Conservation (phyloP, 2,329 filamentous ascomycete genomes). For the Cladophialophora immunda region DNA sequence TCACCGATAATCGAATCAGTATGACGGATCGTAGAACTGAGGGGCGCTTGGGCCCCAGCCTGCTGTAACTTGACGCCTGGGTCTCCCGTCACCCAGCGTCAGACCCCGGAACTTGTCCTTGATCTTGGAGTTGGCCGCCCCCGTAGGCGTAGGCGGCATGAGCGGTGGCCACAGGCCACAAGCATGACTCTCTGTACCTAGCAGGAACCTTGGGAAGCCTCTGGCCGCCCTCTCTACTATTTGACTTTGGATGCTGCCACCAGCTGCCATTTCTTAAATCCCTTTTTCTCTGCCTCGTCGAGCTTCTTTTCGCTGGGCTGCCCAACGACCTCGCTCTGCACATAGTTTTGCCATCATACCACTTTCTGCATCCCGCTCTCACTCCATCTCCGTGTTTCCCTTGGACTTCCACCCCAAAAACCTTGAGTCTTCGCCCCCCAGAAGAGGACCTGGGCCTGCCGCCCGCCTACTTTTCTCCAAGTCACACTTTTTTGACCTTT, state of each 20-base stretch:
- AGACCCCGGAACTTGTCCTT: constrained; percentile 7
- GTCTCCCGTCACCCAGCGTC: background rate
- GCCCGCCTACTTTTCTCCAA: constrained; percentile 16
- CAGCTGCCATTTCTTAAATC: constrained; percentile 3
- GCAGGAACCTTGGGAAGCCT: background rate
- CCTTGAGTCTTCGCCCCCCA: constrained; percentile 16
- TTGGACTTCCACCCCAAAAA: constrained; percentile 9
- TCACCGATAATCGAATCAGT: constrained; percentile 18
- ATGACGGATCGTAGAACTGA: constrained; percentile 9
- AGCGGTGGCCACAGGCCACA: background rate
- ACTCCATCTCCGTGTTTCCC: background rate
- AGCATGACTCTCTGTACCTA: constrained; percentile 1
- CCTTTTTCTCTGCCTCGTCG: background rate
- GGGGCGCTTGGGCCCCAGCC: constrained; percentile 17
- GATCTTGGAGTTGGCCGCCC: background rate
- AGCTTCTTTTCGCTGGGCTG: background rate
- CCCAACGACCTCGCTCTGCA: constrained; percentile 4
- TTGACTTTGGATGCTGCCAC: background rate
- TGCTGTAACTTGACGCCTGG: constrained; percentile 2
- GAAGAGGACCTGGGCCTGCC: constrained; percentile 5
- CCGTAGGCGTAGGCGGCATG: constrained; percentile 1
- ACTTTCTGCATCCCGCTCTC: constrained; percentile 27
- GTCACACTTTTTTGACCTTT: constrained; percentile 29
- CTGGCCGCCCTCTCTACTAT: constrained; percentile 1
- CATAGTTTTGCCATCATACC: constrained; percentile 26